Conservation (phyloP, 179 eudicot genomes). For the Silene vulgaris region DNA sequence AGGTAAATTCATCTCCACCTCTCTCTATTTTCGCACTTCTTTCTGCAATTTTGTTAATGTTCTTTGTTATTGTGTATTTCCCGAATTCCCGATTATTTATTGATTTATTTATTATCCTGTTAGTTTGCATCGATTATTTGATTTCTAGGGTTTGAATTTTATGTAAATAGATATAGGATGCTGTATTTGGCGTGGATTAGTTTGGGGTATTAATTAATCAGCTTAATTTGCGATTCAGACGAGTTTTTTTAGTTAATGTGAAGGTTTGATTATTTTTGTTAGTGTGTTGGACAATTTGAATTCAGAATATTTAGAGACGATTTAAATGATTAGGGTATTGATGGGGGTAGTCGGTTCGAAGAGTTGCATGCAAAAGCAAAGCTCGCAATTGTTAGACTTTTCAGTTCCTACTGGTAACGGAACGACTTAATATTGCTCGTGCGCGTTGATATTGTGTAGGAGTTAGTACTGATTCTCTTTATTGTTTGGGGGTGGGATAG, state of each 20-base stretch:
- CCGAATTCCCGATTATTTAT: neutral
- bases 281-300: too few species aligned
- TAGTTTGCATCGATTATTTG: neutral
- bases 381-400: too few species aligned
- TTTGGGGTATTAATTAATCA: neutral
- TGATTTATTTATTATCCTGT: neutral
- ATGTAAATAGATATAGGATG: neutral
- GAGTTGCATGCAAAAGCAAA: too few species aligned
- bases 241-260: too few species aligned
- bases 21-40: neutral
- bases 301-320: too few species aligned
- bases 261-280: too few species aligned
- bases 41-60: neutral
- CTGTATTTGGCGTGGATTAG: neutral
- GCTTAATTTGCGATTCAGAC: too few species aligned
- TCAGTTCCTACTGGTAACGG: too few species aligned
- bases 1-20: conserved; percentile 1
- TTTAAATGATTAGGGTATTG: too few species aligned
- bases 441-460: too few species aligned
- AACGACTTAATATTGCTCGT: too few species aligned
- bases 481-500: neutral
- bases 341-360: too few species aligned
- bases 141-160: neutral
- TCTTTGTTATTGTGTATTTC: neutral
- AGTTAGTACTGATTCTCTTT: neutral